phyloP scores from a whole-genome alignment of 2,329 filamentous ascomycete genomes.

The Neopestalotiopsis sp. region DNA sequence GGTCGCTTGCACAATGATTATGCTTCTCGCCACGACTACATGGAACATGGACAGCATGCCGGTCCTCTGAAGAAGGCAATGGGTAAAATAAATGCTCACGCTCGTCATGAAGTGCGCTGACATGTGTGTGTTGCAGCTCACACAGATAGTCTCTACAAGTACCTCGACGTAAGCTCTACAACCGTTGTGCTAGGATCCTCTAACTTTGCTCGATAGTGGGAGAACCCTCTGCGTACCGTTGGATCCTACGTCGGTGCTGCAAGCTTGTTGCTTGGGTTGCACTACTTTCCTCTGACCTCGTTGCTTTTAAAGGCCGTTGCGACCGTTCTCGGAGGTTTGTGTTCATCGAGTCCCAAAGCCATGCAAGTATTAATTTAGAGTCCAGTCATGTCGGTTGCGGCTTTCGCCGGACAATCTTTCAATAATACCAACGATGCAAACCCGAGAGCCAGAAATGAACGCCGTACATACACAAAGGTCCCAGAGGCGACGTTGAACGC shows the following conservation, averaged over 20 bases:
- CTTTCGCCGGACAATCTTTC: slow-evolving; percentile 2
- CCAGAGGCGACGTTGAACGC: slow-evolving; percentile 15
- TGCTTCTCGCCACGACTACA: background rate
- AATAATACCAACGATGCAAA: background rate
- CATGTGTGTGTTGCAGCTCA: background rate
- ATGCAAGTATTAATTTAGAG: background rate
- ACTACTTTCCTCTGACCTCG: slow-evolving; percentile 11
- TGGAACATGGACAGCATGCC: background rate
- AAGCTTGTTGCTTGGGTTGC: background rate
- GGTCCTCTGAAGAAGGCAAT: slow-evolving; percentile 1
- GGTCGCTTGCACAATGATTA: background rate
- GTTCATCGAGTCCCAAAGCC: background rate
- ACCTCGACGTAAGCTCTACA: slow-evolving; percentile 3
- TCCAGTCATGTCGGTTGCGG: slow-evolving; percentile 9
- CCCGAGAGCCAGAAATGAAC: background rate
- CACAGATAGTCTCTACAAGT: slow-evolving; percentile 14
- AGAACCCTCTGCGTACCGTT: slow-evolving; percentile 6
- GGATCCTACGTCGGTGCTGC: slow-evolving; percentile 3
- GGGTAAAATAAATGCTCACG: background rate
- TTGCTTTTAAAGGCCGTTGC: background rate
- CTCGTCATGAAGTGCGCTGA: background rate
- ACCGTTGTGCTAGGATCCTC: background rate
- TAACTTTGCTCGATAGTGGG: background rate
- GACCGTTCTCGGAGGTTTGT: slow-evolving; percentile 4
- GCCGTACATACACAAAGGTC: background rate